phyloP scores from a whole-genome alignment of 2,329 filamentous ascomycete genomes.

The Stemphylium lycopersici region DNA sequence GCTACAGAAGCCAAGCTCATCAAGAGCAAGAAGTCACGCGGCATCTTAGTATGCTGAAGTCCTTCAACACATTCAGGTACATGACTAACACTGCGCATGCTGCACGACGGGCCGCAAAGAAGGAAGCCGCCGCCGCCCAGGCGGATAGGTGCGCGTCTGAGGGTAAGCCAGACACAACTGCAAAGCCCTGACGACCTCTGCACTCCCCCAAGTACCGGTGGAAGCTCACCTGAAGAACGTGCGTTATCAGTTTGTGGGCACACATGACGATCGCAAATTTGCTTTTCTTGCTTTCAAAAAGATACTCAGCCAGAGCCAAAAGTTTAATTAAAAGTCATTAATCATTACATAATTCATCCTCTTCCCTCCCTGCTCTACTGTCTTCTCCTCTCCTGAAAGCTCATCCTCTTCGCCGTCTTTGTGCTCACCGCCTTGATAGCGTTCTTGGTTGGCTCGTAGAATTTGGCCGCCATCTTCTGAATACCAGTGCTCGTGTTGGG shows the following conservation, averaged over 20 bases:
- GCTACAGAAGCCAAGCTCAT: conserved; percentile 10
- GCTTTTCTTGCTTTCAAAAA: too few species aligned
- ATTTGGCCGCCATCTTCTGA: conserved; percentile 39
- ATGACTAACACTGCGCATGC: conserved; percentile 16
- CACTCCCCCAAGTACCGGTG: neutral
- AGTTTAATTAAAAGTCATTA: too few species aligned
- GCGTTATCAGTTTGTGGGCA: neutral
- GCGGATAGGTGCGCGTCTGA: neutral
- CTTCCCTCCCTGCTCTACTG: too few species aligned
- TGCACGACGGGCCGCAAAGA: conserved; percentile 6
- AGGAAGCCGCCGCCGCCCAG: neutral
- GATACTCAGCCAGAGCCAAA: too few species aligned
- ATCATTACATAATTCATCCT: too few species aligned
- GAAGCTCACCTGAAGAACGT: neutral
- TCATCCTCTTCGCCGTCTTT: conserved; percentile 11
- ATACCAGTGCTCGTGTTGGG: conserved; percentile 37
- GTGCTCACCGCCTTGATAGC: conserved; percentile 24
- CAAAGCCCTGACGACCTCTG: neutral
- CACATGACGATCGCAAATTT: too few species aligned
- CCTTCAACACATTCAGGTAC: neutral
- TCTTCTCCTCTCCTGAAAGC: too few species aligned
- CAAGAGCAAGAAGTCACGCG: conserved; percentile 15
- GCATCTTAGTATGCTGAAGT: conserved; percentile 16
- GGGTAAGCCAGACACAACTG: neutral
- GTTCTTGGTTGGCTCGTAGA: conserved; percentile 27